Evolutionary conservation across 1,139 yeast genomes (phyloP), one percentile per base, ranked within the genome.

Genomic region (Sugiyamaella xylanicola): DNA sequence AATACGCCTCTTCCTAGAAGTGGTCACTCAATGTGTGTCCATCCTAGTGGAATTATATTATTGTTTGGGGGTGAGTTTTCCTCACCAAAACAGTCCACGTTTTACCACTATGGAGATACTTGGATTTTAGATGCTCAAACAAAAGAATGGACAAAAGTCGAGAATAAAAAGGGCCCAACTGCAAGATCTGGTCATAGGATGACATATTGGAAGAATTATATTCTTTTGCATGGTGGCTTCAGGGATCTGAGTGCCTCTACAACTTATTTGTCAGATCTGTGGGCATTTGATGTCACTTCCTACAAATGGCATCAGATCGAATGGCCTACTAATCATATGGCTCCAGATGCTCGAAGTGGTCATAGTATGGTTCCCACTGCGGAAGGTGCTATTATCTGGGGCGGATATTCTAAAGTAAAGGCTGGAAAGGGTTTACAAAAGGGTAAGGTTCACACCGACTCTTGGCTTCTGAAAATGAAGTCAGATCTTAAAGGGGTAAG

Each of bases 11-110:
- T 92, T 67, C 97, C 97, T 1, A 77, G 99, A 61, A 88, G 96
- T 0, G 91, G 97, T 0, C 97, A 95, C 65, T 88, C 96, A 2
- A 87, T 91, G 91, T 86, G 93, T 62, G 86, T 90, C 0, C 98
- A 93, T 70, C 96, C 97, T 1, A 84, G 92, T 1, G 98, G 98
- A 7, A 74, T 91, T 1, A 80, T 89, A 22, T 73, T 93, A 59
- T 73, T 93, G 77, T 93, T 90, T 74, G 99, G 98, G 53, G 99
- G 99, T 63, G 99, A 93, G 72, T 93, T 93, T 65, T 89, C 97
- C 1, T 88, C 96, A 5, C 98, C 98, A 1, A 93, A 92, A 67
- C 99, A 93, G 71, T 85, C 91, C 51, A 90, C 97, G 0, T 93
- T 93, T 71, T 95, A 93, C 71, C 99, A 93, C 72, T 93, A 90